Evolutionary conservation across 1,284 basidiomycete species (phyloP), one percentile per base, ranked within the genome.

Genomic region (Rhodotorula sp.): DNA sequence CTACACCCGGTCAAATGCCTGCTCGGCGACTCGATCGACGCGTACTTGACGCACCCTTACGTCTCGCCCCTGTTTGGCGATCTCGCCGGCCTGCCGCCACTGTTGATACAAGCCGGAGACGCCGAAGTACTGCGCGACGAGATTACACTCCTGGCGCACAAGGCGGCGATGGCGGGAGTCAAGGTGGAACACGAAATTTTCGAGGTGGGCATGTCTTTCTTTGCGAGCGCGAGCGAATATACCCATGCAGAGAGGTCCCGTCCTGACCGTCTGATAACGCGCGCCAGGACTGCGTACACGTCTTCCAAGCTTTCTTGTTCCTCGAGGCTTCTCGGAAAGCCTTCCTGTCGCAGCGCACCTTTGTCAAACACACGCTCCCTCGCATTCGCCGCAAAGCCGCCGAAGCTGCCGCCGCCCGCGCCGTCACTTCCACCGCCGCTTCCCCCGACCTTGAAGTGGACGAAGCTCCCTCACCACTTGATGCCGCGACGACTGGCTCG

Each of bases 31-130:
- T 83, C 89, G 49, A 88, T 94, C 77, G 81, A 90, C 78, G 59
- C 86, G 69, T 96, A 92, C 79, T 83, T 97, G 63, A 96, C 94
- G 0, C 95, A 99, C 80, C 95, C 95, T 5, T 99, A 99, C 78
- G 95, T 91, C 10, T 93, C 91, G 73, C 94, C 95, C 0, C 83
- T 99, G n/a, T 99, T 98, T 77, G 95, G 95, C 24, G 88, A 95
- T 79, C 88, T 96, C 77, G 84, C 84, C 42, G 90, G 89, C 14
- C 82, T 99, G 18, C 95, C 95, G 15, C 95, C 95, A 0, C 81
- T 98, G 78, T 85, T 98, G 30, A 91, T 99, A 56, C 95, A 98
- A 81, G 89, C 89, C 2, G 95, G 95, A 37, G 95, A 98, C 72
- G 90, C 92, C 1, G 95, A 99, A 80, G 92, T 96, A 1, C 83